Base-by-base conservation (phyloP, 192 early-diverging fungal species). In the Backusella australiensis region DNA sequence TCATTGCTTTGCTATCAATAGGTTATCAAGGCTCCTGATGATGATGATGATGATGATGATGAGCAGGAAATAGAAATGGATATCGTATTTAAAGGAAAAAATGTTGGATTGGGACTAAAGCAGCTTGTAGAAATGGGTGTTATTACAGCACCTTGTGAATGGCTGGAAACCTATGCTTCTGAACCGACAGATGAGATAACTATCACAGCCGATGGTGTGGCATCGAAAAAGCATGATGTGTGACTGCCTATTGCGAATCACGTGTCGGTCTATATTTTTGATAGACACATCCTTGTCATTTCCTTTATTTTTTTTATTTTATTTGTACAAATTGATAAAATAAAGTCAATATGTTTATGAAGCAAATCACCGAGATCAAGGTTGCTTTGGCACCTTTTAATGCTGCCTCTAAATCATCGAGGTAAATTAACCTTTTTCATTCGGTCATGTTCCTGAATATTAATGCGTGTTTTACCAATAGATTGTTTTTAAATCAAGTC, bases 371-470 rank as follows among this genome's bases (percentile, higher is more conserved):
- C 52, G 82, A 88, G 69, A 77, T 88, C 82, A 85, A 86, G 76
- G 84, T 88, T 65, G 77, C 87, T 35, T 73, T 88, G 72, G 78
- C 87, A 21, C 87, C 87, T 44, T 88, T 84, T 66, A 80, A 83
- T n/a, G 38, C 72, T 21, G 46, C 78, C 6, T 82, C 85, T 59
- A 86, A 86, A 73, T 81, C 85, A 14, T 79, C 87, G 69, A 86
- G 84, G 87, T 88, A 88, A 75, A 36, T 6, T 19, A 7, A 9
- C 4, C 3, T 39, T 21, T 44, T 59, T 59, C 0, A 63, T 6
- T 41, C 38, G 32, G 12, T 7, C 12, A 59, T 44, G 23, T 49
- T 49, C 74, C 32, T 52, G 34, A 26, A 21, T 71, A 71, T 34
- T 17, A 4, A 14, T 17, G 11, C 11, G 0, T 63, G 36, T 38